Evolutionary conservation across 495 filamentous ascomycete genomes (phyloP).

Genomic region (Oidiodendron maius): DNA sequence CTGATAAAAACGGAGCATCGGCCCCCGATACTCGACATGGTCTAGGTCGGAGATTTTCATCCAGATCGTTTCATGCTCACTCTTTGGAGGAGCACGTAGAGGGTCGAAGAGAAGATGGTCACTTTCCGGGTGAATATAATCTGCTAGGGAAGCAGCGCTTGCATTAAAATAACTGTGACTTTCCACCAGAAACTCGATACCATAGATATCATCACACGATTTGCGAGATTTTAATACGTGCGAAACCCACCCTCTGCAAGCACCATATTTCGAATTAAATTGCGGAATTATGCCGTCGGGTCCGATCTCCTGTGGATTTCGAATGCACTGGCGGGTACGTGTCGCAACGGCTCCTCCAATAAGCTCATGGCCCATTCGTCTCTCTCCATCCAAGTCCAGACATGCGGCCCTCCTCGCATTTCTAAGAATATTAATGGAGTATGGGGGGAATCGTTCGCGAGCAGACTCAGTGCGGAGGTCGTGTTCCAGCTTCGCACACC

Average conservation of each 20-base stretch:
- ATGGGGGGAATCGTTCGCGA: neutral
- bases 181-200: slow-evolving; percentile 7
- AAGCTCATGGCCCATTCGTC: slow-evolving; percentile 11
- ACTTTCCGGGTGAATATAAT: neutral
- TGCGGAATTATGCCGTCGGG: slow-evolving; percentile 2
- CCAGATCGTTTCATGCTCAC: slow-evolving; percentile 4
- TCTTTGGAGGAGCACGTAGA: too few species aligned
- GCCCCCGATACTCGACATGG: neutral
- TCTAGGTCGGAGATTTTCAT: slow-evolving; percentile 6
- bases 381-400: slow-evolving; percentile 14
- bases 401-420: neutral
- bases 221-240: neutral
- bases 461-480: neutral
- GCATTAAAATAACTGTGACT: neutral
- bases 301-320: neutral
- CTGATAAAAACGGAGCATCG: slow-evolving; percentile 4
- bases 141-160: neutral
- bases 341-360: slow-evolving; percentile 14
- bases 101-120: neutral
- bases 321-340: slow-evolving; percentile 10
- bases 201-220: neutral
- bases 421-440: neutral
- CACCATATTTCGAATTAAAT: slow-evolving; percentile 4
- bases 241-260: slow-evolving; percentile 9
- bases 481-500: neutral